Evolutionary conservation across 2,329 filamentous ascomycete species (phyloP).

Genomic region (Ophiostoma tasmaniense): DNA sequence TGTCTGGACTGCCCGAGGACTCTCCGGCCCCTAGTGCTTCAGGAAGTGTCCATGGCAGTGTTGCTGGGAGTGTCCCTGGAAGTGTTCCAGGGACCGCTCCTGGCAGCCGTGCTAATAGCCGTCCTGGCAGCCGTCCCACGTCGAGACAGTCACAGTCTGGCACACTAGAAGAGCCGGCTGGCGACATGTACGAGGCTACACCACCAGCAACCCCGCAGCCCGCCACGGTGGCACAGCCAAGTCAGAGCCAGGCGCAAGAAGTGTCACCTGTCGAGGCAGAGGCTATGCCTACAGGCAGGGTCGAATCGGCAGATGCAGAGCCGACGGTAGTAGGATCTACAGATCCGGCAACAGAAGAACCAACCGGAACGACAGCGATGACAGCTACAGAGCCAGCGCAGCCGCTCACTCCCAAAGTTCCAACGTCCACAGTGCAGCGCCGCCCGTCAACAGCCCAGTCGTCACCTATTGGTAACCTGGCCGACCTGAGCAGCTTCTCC

Average conservation of each 20-base stretch:
- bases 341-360: too few species aligned
- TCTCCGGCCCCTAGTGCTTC: not conserved
- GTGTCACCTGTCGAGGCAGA: not conserved
- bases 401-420: not conserved
- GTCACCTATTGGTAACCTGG: not conserved
- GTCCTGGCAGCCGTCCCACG: not conserved
- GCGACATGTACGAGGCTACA: conserved; percentile 18
- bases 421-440: not conserved
- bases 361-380: not conserved
- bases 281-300: not conserved
- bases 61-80: not conserved
- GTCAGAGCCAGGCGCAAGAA: not conserved
- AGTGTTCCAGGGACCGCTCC: not conserved
- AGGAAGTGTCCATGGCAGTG: not conserved
- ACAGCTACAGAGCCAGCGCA: not conserved
- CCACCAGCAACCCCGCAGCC: conserved; percentile 14
- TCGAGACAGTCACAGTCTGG: not conserved
- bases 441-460: not conserved
- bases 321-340: too few species aligned
- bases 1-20: not conserved
- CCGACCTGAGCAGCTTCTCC: not conserved
- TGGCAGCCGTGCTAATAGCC: not conserved
- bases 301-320: not conserved
- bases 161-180: not conserved
- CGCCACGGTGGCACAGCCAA: not conserved